Percentiles rank a stretch among this genome's conserved stretches.
Conservation (phyloP, 768 basidiomycete species). For the Glaciozyma martinii region DNA sequence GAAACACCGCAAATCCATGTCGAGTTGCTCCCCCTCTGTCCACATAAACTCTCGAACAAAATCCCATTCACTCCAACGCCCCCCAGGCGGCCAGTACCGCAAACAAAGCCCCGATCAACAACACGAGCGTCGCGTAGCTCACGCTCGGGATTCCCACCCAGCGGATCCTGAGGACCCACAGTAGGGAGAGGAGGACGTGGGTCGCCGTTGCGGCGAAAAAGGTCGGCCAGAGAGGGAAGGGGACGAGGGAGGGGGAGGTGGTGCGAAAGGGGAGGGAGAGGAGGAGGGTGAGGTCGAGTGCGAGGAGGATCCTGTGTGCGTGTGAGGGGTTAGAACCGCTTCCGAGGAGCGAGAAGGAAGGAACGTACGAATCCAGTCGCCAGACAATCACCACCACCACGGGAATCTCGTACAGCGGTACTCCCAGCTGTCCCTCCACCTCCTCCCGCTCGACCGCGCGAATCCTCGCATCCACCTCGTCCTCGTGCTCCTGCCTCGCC, state of each 20-base stretch:
- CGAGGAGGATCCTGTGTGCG: slow-evolving; percentile 31
- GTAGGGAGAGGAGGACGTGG: slow-evolving; percentile 19
- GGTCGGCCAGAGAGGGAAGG: slow-evolving; percentile 27
- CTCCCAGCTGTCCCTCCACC: slow-evolving; percentile 29
- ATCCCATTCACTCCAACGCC: slow-evolving; percentile 10
- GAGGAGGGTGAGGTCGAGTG: slow-evolving; percentile 29
- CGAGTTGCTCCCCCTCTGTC: too few relatives aligned
- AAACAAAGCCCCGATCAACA: slow-evolving; percentile 3
- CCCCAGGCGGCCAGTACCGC: slow-evolving; percentile 24
- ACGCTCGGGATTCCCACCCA: slow-evolving; percentile 22
- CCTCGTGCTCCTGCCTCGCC: slow-evolving; percentile 2
- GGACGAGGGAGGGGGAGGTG: slow-evolving; percentile 26
- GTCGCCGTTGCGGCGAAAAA: slow-evolving; percentile 11
- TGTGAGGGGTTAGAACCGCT: neutral
- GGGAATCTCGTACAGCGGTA: slow-evolving; percentile 30
- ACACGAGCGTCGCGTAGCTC: slow-evolving; percentile 20
- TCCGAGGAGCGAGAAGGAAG: neutral
- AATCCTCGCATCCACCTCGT: slow-evolving; percentile 11
- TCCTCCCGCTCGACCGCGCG: slow-evolving; percentile 25
- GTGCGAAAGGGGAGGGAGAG: slow-evolving; percentile 34
- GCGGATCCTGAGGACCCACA: slow-evolving; percentile 23
- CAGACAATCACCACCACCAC: slow-evolving; percentile 30
- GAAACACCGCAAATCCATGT: too few relatives aligned
- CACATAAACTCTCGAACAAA: too few relatives aligned
- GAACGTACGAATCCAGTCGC: slow-evolving; percentile 30